Evolutionary conservation across 2,329 filamentous ascomycete genomes (phyloP).

Genomic region (Massarina eburnea): DNA sequence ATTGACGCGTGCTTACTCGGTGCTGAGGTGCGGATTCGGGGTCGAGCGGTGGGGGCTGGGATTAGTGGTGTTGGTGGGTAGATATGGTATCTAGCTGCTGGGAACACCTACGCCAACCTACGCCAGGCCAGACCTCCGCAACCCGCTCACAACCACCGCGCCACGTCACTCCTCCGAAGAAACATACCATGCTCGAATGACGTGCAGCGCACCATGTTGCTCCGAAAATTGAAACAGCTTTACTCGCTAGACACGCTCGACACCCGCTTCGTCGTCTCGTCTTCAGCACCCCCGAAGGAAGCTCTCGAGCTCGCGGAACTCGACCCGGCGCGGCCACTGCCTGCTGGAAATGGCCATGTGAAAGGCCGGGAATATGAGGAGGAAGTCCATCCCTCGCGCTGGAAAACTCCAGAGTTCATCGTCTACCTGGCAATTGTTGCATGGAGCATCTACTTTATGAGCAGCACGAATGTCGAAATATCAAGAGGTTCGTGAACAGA

Average conservation of each 20-base stretch:
- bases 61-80: constrained; percentile 23
- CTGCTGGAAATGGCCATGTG: constrained; percentile 25
- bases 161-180: not conserved
- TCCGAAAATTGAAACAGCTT: constrained; percentile 54
- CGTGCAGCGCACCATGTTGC: constrained; percentile 32
- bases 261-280: constrained; percentile 70
- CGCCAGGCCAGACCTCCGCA: constrained; percentile 7
- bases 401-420: constrained; percentile 84
- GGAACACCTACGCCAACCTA: constrained; percentile 8
- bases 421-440: constrained; percentile 73
- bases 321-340: constrained; percentile 34
- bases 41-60: constrained; percentile 18
- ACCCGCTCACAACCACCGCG: not conserved
- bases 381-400: constrained; percentile 67
- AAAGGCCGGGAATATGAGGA: constrained; percentile 34
- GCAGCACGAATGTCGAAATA: constrained; percentile 83
- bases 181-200: constrained; percentile 24
- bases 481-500: constrained; percentile 66
- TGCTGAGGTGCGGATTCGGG: constrained; percentile 6
- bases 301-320: constrained; percentile 37
- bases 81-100: constrained; percentile 16
- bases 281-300: constrained; percentile 61
- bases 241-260: constrained; percentile 70
- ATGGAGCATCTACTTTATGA: constrained; percentile 77
- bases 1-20: constrained; percentile 30